These are phyloP conservation scores for Schizophyllum amplum DNA, from an alignment of 1,284 basidiomycete species.

Conservation along the genomic window DNA sequence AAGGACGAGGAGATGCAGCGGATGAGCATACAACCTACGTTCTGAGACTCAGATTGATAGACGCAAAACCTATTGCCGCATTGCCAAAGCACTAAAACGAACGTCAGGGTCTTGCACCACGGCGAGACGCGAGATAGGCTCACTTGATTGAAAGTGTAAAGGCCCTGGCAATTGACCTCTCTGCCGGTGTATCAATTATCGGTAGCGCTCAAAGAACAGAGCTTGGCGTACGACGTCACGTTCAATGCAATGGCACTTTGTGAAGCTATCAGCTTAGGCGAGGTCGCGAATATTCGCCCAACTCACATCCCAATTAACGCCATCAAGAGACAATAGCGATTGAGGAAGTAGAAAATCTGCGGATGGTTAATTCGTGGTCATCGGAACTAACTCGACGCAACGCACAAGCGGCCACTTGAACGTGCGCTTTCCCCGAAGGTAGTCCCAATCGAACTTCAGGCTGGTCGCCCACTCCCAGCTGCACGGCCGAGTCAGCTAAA, in stretches of 20 bases:
- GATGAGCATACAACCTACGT: neutral
- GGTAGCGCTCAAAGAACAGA: conserved; percentile 1
- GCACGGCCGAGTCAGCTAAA: conserved; percentile 2
- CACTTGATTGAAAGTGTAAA: conserved; percentile 68
- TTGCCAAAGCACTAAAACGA: conserved; percentile 8
- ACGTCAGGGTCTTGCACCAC: neutral
- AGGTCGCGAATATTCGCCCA: neutral
- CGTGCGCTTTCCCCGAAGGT: conserved; percentile 33
- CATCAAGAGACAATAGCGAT: conserved; percentile 58
- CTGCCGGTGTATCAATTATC: conserved; percentile 22
- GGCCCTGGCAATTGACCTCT: conserved; percentile 50
- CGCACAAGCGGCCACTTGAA: conserved; percentile 40
- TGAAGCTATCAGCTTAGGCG: conserved; percentile 1
- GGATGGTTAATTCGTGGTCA: neutral
- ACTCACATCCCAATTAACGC: conserved; percentile 64
- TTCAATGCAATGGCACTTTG: conserved; percentile 48
- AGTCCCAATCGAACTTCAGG: conserved; percentile 43
- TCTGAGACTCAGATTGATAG: neutral
- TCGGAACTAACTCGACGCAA: neutral
- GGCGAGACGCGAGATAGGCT: neutral
- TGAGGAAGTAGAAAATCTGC: conserved; percentile 65
- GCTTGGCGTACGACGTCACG: conserved; percentile 35
- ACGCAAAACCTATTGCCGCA: conserved; percentile 11
- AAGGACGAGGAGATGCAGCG: neutral
- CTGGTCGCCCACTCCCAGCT: conserved; percentile 58